Evolutionary conservation across 306 rosid species (phyloP), one percentile per base, ranked within the genome.

Genomic region (Trifolium subterraneum): DNA sequence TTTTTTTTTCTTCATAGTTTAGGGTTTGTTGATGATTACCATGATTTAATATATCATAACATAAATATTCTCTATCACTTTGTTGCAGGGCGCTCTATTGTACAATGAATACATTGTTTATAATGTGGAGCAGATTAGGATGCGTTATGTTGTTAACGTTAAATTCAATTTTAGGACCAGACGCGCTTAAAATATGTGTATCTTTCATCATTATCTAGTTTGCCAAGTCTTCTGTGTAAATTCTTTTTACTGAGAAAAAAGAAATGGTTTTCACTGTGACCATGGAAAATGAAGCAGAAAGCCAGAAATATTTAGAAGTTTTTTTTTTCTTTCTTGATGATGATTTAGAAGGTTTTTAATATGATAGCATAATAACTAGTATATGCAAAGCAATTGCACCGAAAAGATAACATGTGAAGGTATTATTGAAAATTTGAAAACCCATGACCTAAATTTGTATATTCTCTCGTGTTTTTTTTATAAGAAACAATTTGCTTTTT

Each of bases 81-180:
- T 42, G 39, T 83, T 64, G 83, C 96, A 91, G 97, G 93, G 93
- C 16, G 47, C 45, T 63, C 81, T 94, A 42, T 42, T 82, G 70
- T 90, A 92, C 85, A 94, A 94, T 41, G 97, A 94, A 78, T 94
- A 92, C 88, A 82, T 94, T 80, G 99, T 94, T 61, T 94, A 92
- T 84, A 86, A 90, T 39, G 90, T 84, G 69, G 93, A 91, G 25
- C 98, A 91, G 83, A 86, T 94, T 69, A 81, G 81, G 83, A 94
- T 94, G 99, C 92, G 95, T 39, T 92, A 92, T 76, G 76, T 89
- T 67, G 78, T 90, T 85, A 92, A 88, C 60, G 90, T 92, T 72
- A 82, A 87, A 45, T 94, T 92, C 90, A 82, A 86, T 66, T 94
- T 81, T 76, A 84, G 79, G 60, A 6, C 52, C 41, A 78, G 83